A percentile compares a stretch with the other conserved stretches of the same genome.
phyloP scores from a whole-genome alignment of 2,329 filamentous ascomycete genomes.

The Colletotrichum falcatum region DNA sequence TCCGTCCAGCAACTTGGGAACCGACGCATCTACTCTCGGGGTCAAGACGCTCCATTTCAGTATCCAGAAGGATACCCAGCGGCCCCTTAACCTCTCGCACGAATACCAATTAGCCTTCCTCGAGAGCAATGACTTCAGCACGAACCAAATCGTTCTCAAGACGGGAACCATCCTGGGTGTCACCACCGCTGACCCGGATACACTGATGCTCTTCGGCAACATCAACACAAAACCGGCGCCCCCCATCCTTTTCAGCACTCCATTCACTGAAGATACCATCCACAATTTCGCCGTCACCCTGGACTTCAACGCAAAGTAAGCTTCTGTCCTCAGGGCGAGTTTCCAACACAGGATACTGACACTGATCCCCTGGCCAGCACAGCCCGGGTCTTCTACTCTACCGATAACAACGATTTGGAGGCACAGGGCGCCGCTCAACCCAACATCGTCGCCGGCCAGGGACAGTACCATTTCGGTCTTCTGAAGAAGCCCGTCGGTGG shows the following conservation, averaged over 20 bases:
- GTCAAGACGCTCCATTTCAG: slow-evolving; percentile 73
- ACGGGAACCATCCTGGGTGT: slow-evolving; percentile 63
- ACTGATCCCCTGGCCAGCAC: slow-evolving; percentile 54
- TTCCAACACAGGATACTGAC: neutral
- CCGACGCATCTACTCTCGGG: slow-evolving; percentile 63
- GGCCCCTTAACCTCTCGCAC: slow-evolving; percentile 69
- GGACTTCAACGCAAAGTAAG: slow-evolving; percentile 67
- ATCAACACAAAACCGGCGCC: slow-evolving; percentile 53
- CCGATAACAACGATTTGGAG: slow-evolving; percentile 57
- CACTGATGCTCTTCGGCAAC: slow-evolving; percentile 60
- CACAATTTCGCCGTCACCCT: slow-evolving; percentile 72
- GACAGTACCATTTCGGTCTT: slow-evolving; percentile 72
- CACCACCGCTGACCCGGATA: slow-evolving; percentile 50
- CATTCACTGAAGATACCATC: slow-evolving; percentile 63
- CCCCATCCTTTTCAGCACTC: slow-evolving; percentile 61
- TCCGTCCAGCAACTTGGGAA: slow-evolving; percentile 60
- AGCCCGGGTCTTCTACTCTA: slow-evolving; percentile 68
- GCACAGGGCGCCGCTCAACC: slow-evolving; percentile 58
- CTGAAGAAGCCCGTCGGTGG: slow-evolving; percentile 68
- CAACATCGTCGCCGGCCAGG: slow-evolving; percentile 67
- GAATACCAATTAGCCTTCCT: slow-evolving; percentile 70
- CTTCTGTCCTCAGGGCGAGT: neutral
- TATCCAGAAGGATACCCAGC: slow-evolving; percentile 62
- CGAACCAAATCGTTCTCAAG: slow-evolving; percentile 67
- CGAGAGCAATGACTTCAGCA: slow-evolving; percentile 59